Conservation (phyloP, 148 eudicot genomes). For the Mesembryanthemum crystallinum region DNA sequence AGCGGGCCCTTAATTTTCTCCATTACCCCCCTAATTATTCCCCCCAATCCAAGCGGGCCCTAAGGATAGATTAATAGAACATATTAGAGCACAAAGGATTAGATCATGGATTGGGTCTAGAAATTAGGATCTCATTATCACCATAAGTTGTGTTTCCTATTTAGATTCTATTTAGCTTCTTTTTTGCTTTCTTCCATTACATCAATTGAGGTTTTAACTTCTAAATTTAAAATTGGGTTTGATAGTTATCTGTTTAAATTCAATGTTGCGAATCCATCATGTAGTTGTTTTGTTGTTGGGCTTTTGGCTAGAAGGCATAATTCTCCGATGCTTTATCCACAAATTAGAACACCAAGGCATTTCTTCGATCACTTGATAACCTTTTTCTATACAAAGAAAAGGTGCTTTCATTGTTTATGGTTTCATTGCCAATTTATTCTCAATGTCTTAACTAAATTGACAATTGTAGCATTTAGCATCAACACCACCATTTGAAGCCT, state of each 20-base stretch:
- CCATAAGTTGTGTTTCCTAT: conserved; percentile 13
- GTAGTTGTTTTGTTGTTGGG: not conserved
- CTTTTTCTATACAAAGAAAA: not conserved
- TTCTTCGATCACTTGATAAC: not conserved
- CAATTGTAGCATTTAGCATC: not conserved
- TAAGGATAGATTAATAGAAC: conserved; percentile 19
- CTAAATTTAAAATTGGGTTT: not conserved
- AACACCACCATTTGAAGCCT: not conserved
- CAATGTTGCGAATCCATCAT: not conserved
- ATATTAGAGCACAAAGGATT: conserved; percentile 22
- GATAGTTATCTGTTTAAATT: not conserved
- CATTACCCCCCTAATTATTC: too few species aligned
- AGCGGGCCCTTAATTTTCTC: too few species aligned
- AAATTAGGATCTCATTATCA: conserved; percentile 12
- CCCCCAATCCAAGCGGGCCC: too few species aligned
- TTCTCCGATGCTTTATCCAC: not conserved
- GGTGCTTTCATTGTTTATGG: conserved; percentile 3
- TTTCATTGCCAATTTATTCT: not conserved
- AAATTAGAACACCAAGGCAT: not conserved
- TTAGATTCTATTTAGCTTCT: conserved; percentile 3
- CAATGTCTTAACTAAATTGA: not conserved
- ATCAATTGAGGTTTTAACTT: not conserved
- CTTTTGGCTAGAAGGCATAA: not conserved
- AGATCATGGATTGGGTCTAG: conserved; percentile 11
- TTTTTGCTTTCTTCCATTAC: not conserved